A percentile compares a stretch with the other conserved stretches of the same genome.
Evolutionary conservation across 2,329 filamentous ascomycete genomes (phyloP).

Genomic region (Xylaria polymorpha): DNA sequence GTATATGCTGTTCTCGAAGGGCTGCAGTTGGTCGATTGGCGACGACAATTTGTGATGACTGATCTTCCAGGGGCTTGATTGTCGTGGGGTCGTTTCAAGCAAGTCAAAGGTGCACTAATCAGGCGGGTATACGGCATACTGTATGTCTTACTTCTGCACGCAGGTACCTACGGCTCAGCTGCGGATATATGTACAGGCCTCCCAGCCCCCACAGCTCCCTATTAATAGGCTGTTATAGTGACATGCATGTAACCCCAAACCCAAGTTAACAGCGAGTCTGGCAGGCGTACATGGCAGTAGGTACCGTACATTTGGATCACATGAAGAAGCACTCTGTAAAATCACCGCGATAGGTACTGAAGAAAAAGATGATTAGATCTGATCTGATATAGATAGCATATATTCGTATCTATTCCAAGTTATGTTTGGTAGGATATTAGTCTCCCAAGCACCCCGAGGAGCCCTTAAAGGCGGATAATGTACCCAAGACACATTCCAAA

Average conservation of each 20-base stretch:
- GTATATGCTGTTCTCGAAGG: background rate
- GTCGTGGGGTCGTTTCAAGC: conserved; percentile 35
- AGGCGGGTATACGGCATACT: background rate
- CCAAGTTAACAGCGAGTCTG: background rate
- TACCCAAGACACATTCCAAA: too few relatives aligned
- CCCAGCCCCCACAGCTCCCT: conserved; percentile 8
- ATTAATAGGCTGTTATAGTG: conserved; percentile 11
- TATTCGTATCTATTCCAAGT: background rate
- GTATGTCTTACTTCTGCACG: conserved; percentile 12
- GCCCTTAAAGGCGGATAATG: too few relatives aligned
- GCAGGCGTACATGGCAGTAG: background rate
- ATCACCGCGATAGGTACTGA: background rate
- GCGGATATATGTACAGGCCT: background rate
- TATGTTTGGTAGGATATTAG: too few relatives aligned
- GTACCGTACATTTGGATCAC: background rate
- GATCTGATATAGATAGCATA: background rate
- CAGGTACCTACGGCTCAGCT: conserved; percentile 2
- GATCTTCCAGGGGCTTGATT: conserved; percentile 33
- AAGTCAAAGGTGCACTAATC: conserved; percentile 7
- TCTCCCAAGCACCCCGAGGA: too few relatives aligned
- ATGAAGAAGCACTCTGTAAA: background rate
- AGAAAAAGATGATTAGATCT: too few relatives aligned
- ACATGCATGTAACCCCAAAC: conserved; percentile 1
- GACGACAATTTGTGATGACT: conserved; percentile 22
- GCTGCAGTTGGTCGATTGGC: background rate